Conservation (phyloP, 2,329 filamentous ascomycete species). For the Magnaporthiopsis rhizophila region DNA sequence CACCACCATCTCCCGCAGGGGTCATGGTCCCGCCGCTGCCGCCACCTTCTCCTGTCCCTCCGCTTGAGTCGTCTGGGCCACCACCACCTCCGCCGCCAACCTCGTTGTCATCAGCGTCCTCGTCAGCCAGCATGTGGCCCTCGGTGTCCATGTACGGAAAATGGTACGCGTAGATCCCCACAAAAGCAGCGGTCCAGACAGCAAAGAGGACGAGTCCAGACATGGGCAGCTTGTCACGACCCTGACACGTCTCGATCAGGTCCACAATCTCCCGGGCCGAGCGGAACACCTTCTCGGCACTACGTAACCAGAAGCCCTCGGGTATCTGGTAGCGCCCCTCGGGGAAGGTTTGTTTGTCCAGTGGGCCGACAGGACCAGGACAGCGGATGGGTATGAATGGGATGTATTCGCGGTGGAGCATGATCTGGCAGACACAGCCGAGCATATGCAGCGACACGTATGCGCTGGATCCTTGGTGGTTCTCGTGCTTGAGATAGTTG, state of each 20-base stretch:
- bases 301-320: conserved; percentile 52
- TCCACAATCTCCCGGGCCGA: conserved; percentile 57
- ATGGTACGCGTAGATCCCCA: conserved; percentile 56
- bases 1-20: background rate
- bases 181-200: conserved; percentile 58
- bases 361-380: conserved; percentile 39
- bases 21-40: background rate
- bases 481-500: conserved; percentile 60
- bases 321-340: conserved; percentile 34
- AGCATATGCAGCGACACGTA: conserved; percentile 63
- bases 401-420: conserved; percentile 61
- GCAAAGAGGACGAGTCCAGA: conserved; percentile 62
- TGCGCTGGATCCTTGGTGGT: conserved; percentile 51
- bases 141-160: conserved; percentile 62
- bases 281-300: conserved; percentile 54
- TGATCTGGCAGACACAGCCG: conserved; percentile 56
- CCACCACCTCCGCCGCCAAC: background rate
- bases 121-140: conserved; percentile 36
- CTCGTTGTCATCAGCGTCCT: conserved; percentile 14
- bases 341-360: conserved; percentile 50
- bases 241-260: conserved; percentile 53
- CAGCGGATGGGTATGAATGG: conserved; percentile 57
- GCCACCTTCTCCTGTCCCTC: background rate
- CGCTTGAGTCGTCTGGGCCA: background rate
- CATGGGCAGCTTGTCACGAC: conserved; percentile 50